These are phyloP conservation scores for Papilionanthe hybrid DNA, from an alignment of 116 monocot species.

Conservation along the genomic window DNA sequence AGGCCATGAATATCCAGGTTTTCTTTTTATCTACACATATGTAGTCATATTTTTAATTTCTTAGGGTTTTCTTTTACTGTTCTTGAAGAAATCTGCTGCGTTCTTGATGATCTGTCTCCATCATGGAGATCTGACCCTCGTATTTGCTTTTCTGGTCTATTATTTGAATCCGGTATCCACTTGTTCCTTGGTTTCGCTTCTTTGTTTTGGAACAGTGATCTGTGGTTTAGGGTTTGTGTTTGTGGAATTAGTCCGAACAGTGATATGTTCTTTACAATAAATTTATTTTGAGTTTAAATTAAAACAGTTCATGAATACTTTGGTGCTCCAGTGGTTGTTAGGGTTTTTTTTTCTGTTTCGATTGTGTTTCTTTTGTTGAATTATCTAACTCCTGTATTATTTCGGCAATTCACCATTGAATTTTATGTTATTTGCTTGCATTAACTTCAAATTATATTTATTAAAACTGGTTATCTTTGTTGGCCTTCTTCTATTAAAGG, in stretches of 20 bases:
- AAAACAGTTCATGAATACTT: no score
- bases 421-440: no score
- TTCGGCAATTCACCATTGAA: no score
- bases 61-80: not conserved
- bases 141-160: not conserved
- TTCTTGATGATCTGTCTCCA: not conserved
- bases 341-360: no score
- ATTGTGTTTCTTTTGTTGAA: no score
- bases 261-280: not conserved
- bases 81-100: not conserved
- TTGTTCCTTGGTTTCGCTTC: not conserved
- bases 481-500: no score
- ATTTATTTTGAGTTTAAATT: no score
- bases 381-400: no score
- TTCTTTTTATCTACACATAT: not conserved
- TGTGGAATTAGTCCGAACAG: not conserved
- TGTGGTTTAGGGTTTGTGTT: not conserved
- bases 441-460: no score
- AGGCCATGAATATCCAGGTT: constrained; percentile 84
- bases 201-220: not conserved
- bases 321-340: no score
- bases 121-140: not conserved
- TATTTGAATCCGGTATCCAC: not conserved
- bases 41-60: not conserved
- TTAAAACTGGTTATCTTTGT: no score